A percentile compares a stretch with the other conserved stretches of the same genome.
Conservation (phyloP, 306 rosid species). For the Leucaena leucocephala region DNA sequence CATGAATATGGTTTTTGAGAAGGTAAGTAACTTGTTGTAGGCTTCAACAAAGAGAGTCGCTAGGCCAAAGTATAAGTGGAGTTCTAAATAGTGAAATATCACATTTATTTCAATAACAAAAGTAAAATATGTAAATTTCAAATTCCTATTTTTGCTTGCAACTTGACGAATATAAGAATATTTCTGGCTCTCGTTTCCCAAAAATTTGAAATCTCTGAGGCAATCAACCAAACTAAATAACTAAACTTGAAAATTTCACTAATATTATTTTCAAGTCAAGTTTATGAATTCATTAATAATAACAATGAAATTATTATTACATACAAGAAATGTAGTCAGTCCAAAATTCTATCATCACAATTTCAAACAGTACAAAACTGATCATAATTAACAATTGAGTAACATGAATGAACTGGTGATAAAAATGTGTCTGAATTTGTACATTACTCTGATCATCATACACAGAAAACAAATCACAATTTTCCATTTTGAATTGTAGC, state of each 20-base stretch:
- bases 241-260: neutral
- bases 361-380: neutral
- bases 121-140: neutral
- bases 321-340: neutral
- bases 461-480: neutral
- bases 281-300: neutral
- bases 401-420: neutral
- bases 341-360: neutral
- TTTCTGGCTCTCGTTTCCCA: neutral
- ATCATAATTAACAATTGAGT: neutral
- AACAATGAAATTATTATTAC: neutral
- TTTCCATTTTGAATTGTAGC: neutral
- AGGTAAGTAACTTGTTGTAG: constrained; percentile 3
- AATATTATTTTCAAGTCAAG: neutral
- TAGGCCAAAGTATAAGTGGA: constrained; percentile 6
- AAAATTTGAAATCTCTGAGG: neutral
- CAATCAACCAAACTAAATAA: neutral
- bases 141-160: neutral
- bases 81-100: neutral
- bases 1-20: neutral
- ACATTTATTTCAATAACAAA: neutral
- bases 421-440: neutral
- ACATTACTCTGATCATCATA: neutral
- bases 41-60: neutral
- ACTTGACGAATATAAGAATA: neutral